Base-by-base conservation (phyloP, 73 alveolate species). In the Paraurostyla sp. region DNA sequence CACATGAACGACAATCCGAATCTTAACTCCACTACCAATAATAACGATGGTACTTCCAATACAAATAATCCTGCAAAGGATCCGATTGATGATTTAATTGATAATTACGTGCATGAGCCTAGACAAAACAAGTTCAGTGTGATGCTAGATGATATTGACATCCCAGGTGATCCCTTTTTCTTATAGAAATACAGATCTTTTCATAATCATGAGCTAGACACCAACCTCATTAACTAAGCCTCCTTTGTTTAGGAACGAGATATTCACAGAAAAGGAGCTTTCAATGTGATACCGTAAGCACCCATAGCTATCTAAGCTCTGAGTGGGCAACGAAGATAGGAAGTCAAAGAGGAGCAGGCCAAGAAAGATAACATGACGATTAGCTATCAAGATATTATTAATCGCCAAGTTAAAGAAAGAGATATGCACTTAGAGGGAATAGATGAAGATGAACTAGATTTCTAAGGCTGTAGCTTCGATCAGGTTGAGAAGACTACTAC, bases 131-230 rank as follows among this genome's bases (percentile, higher is more conserved):
- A n/a, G n/a, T n/a, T n/a, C n/a, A n/a, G n/a, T n/a, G n/a, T n/a
- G n/a, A n/a, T n/a, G 25, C 41, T 69, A 16, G 83, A 69, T 18
- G 87, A 73, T 4, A 73, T 45, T 25, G 87, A 73, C 49, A 73
- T 73, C 45, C 71, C 45, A 20, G 41, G 16, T n/a, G 87, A 73
- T 45, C 87, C 87, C 46, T 73, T 11, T 27, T 73, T 43, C 29
- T 46, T 73, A 32, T 20, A 20, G 30, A 73, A 48, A 45, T 73
- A 73, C 71, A 73, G 87, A 25, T 73, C 87, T 46, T 73, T 73
- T 73, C 87, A 73, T 50, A 73, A 73, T 45, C 87, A 73, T 73
- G 87, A 41, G 6, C 46, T 73, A 0, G 87, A 73, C 56, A 43
- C 71, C 42, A 73, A 73, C 30, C 7, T 43, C 41, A 73, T 45